Percentiles rank a stretch among this genome's conserved stretches.
Conservation (phyloP, 164 flowering plant species). For the Malania oleifera region DNA sequence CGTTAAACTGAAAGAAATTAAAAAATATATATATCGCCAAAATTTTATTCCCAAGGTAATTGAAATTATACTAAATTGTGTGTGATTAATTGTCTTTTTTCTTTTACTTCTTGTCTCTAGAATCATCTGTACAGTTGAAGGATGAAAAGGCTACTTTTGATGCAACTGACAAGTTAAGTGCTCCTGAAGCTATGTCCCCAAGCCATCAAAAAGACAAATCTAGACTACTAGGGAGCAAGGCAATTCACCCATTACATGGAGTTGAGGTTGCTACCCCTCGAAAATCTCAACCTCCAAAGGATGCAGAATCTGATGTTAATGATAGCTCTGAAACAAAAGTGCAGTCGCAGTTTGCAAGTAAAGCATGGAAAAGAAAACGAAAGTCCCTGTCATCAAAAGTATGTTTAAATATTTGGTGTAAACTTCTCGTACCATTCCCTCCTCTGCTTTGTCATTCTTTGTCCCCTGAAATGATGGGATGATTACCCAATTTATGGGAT, state of each 20-base stretch:
- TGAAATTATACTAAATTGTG: no score
- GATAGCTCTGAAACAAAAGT: constrained; percentile 13
- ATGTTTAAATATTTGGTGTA: neutral
- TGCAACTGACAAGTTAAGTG: constrained; percentile 19
- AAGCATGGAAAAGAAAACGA: constrained; percentile 22
- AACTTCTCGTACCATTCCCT: no score
- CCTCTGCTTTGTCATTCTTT: neutral
- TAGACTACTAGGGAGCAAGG: constrained; percentile 12
- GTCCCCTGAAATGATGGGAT: no score
- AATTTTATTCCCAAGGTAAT: no score
- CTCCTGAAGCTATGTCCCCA: constrained; percentile 24
- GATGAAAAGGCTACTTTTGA: constrained; percentile 18
- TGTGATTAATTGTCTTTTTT: no score
- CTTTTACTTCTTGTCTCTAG: constrained; percentile 11
- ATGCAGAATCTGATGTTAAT: constrained; percentile 7
- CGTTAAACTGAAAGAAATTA: no score
- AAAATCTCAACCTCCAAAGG: constrained; percentile 23
- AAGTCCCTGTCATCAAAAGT: constrained; percentile 23
- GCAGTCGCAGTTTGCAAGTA: constrained; percentile 10
- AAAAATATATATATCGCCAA: no score
- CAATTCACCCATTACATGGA: neutral
- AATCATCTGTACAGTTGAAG: constrained; percentile 25
- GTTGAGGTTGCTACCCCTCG: constrained; percentile 16
- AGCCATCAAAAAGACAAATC: constrained; percentile 15
- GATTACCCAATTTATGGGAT: neutral